phyloP scores from a whole-genome alignment of 768 basidiomycete species.

The Agaricus blazei region DNA sequence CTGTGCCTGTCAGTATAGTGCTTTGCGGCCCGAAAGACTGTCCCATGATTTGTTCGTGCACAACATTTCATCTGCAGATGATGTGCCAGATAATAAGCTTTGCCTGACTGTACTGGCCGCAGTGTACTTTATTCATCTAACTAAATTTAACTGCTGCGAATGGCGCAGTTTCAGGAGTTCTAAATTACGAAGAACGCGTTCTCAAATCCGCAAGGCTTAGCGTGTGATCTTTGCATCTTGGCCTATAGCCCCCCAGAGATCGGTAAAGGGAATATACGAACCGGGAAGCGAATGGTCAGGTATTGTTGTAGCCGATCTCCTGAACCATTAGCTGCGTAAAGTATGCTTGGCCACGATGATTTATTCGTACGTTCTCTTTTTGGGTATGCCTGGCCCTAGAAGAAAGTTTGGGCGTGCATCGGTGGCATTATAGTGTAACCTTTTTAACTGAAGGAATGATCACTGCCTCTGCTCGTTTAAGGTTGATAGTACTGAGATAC shows the following conservation, averaged over 20 bases:
- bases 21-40: slow-evolving; percentile 14
- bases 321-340: not conserved
- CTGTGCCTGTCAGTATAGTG: slow-evolving; percentile 12
- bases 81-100: not conserved
- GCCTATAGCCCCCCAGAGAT: not conserved
- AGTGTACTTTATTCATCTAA: slow-evolving; percentile 9
- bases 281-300: not conserved
- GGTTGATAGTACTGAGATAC: not conserved
- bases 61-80: not conserved
- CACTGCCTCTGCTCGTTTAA: not conserved
- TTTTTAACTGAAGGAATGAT: not conserved
- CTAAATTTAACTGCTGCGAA: slow-evolving; percentile 8
- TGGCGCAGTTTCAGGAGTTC: not conserved
- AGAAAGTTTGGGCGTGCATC: not conserved
- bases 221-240: not conserved
- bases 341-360: not conserved
- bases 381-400: not conserved
- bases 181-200: not conserved
- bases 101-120: not conserved
- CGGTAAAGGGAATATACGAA: not conserved
- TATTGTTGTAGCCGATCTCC: too few relatives aligned
- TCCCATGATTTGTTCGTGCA: slow-evolving; percentile 16
- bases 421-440: not conserved
- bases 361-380: not conserved
- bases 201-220: not conserved